phyloP scores from a whole-genome alignment of 192 early-diverging fungal genomes.

The Gonapodya sp. region DNA sequence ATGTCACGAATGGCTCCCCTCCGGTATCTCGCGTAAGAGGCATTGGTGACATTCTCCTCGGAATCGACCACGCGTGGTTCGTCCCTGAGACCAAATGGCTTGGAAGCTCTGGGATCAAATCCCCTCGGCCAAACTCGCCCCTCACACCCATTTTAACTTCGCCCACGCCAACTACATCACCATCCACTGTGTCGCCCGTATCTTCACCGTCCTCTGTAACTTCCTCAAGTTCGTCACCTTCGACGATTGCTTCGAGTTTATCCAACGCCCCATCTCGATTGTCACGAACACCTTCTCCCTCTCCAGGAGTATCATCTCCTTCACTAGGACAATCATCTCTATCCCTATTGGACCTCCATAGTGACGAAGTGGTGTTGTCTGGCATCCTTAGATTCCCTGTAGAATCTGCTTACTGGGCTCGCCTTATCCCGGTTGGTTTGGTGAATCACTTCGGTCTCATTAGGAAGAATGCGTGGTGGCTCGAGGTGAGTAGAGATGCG shows the following conservation, averaged over 20 bases:
- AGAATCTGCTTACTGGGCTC: conserved; percentile 9
- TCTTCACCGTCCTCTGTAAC: background rate
- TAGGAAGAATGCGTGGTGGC: background rate
- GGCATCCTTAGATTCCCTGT: background rate
- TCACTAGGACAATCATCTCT: background rate
- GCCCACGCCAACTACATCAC: background rate
- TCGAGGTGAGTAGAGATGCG: background rate
- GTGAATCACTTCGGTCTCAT: background rate
- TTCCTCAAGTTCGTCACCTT: background rate
- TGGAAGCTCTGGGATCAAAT: background rate
- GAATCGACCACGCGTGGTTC: conserved; percentile 9
- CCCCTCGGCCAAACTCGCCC: background rate
- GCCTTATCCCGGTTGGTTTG: background rate
- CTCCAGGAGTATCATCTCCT: background rate
- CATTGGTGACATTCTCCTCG: background rate
- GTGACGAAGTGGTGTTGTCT: background rate
- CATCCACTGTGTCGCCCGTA: background rate
- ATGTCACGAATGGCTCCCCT: background rate
- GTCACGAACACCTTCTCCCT: background rate
- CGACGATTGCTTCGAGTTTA: background rate
- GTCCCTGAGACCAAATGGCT: background rate
- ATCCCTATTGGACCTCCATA: background rate
- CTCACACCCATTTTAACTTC: background rate
- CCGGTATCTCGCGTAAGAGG: background rate
- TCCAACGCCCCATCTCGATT: background rate